phyloP scores from a whole-genome alignment of 768 basidiomycete genomes.

The Leucosporidium yakuticum region DNA sequence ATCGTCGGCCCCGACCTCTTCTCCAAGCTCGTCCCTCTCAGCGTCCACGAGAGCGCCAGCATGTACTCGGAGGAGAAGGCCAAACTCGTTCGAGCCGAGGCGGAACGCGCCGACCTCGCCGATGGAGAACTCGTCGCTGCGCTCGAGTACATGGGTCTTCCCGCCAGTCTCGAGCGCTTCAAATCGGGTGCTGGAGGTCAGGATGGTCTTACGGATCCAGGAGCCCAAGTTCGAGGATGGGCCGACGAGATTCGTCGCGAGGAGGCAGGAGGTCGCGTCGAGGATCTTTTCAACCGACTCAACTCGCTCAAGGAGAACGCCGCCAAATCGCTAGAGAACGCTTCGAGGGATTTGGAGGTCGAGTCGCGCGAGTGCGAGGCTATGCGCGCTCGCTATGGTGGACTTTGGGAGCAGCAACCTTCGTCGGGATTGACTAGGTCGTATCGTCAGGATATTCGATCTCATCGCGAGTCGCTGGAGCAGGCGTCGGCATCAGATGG shows the following conservation, averaged over 20 bases:
- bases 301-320: conserved; percentile 57
- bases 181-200: conserved; percentile 62
- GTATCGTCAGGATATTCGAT: conserved; percentile 70
- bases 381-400: conserved; percentile 65
- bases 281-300: conserved; percentile 58
- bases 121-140: conserved; percentile 73
- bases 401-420: conserved; percentile 79
- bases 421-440: conserved; percentile 65
- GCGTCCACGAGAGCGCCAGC: conserved; percentile 90
- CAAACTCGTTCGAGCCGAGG: conserved; percentile 80
- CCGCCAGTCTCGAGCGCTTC: conserved; percentile 62
- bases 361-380: conserved; percentile 84
- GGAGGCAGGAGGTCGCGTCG: conserved; percentile 62
- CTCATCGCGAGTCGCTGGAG: conserved; percentile 63
- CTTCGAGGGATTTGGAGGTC: conserved; percentile 63
- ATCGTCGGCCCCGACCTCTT: conserved; percentile 92
- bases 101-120: conserved; percentile 74
- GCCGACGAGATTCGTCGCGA: conserved; percentile 64
- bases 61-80: conserved; percentile 99
- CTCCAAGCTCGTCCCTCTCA: conserved; percentile 74
- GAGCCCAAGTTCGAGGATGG: conserved; percentile 63
- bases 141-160: conserved; percentile 74
- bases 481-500: conserved; percentile 72
- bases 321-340: conserved; percentile 56
- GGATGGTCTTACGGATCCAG: conserved; percentile 37